These are phyloP conservation scores for Thelonectria olida DNA, from an alignment of 2,329 filamentous ascomycete species.

Conservation along the genomic window DNA sequence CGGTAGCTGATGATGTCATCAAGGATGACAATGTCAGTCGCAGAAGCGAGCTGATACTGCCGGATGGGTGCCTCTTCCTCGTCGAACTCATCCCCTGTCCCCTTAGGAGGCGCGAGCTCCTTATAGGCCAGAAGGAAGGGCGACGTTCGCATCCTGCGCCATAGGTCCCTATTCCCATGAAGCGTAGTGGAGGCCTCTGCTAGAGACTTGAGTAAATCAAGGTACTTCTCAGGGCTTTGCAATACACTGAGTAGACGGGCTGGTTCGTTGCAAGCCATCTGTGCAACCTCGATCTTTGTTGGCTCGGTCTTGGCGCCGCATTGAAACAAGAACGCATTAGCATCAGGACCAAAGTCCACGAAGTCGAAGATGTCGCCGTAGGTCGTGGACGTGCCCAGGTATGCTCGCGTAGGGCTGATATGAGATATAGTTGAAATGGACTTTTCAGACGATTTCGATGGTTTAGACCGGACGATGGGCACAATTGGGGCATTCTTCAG, in stretches of 20 bases:
- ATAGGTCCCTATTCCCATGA: conserved; percentile 81
- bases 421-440: conserved; percentile 41
- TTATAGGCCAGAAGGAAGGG: conserved; percentile 86
- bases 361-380: conserved; percentile 97
- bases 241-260: conserved; percentile 82
- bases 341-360: conserved; percentile 89
- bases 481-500: conserved; percentile 76
- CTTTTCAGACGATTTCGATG: conserved; percentile 51
- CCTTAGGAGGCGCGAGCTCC: conserved; percentile 66
- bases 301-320: conserved; percentile 93
- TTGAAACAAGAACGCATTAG: conserved; percentile 87
- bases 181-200: conserved; percentile 76
- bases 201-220: conserved; percentile 82
- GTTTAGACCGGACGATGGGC: conserved; percentile 62
- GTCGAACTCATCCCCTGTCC: conserved; percentile 59
- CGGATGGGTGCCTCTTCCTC: conserved; percentile 74
- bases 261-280: conserved; percentile 84
- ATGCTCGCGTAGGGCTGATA: conserved; percentile 77
- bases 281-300: conserved; percentile 84
- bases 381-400: conserved; percentile 74
- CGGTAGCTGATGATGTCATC: conserved; percentile 92
- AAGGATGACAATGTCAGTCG: conserved; percentile 78
- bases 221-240: conserved; percentile 84
- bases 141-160: conserved; percentile 77
- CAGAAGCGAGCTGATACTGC: conserved; percentile 80